Evolutionary conservation across 768 basidiomycete genomes (phyloP).

Genomic region (Podaxis pistillaris): DNA sequence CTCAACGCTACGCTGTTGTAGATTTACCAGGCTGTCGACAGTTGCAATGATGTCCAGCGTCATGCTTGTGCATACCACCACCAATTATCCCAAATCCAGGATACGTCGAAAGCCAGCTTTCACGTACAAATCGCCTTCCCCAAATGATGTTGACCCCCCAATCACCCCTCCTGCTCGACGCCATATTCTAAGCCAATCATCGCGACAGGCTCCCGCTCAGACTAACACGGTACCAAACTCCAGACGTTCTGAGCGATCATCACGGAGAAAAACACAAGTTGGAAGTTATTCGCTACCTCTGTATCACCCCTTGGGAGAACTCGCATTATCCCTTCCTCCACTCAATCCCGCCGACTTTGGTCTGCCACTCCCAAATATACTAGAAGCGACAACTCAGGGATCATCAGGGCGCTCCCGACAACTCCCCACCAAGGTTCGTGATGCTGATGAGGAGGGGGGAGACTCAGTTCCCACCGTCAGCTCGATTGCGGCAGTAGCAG

Average conservation of each 20-base stretch:
- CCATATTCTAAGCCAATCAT: neutral
- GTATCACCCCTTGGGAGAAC: constrained; percentile 63
- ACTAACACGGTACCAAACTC: constrained; percentile 1
- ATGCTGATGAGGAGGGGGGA: constrained; percentile 38
- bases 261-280: constrained; percentile 26
- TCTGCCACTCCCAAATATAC: constrained; percentile 45
- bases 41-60: neutral
- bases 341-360: constrained; percentile 59
- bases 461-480: constrained; percentile 24
- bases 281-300: constrained; percentile 42
- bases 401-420: constrained; percentile 46
- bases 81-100: constrained; percentile 3
- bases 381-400: constrained; percentile 40
- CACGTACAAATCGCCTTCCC: constrained; percentile 59
- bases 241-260: neutral
- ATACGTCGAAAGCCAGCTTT: constrained; percentile 54
- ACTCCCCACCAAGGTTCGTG: constrained; percentile 47
- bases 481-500: constrained; percentile 32
- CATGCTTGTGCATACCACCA: neutral
- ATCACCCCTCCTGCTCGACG: constrained; percentile 17
- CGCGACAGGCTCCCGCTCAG: neutral
- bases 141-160: constrained; percentile 26
- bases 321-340: constrained; percentile 65
- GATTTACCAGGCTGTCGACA: neutral
- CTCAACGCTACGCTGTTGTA: neutral